Evolutionary conservation across 2,329 filamentous ascomycete species (phyloP).

Genomic region (Bipolaris zeicola): DNA sequence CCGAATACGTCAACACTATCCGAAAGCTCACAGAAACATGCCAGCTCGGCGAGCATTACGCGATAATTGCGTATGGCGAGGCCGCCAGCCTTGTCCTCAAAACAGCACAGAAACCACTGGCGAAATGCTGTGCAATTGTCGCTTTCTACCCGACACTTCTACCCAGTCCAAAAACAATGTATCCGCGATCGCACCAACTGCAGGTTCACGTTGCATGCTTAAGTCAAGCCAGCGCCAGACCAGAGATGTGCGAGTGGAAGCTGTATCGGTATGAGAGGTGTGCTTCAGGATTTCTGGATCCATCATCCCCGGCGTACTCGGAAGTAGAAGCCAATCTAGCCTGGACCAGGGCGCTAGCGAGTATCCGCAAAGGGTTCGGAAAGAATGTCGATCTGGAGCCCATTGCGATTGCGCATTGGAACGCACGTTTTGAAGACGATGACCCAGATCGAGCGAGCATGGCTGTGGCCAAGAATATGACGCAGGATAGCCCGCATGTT

Average conservation of each 20-base stretch:
- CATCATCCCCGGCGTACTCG: slow-evolving; percentile 46
- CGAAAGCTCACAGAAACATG: slow-evolving; percentile 48
- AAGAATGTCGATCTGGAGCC: slow-evolving; percentile 45
- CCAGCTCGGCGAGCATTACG: slow-evolving; percentile 46
- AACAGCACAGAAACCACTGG: slow-evolving; percentile 48
- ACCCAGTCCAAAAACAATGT: slow-evolving; percentile 46
- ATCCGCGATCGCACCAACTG: slow-evolving; percentile 46
- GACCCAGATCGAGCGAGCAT: slow-evolving; percentile 40
- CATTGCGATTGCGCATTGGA: slow-evolving; percentile 42
- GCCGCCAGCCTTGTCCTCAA: slow-evolving; percentile 51
- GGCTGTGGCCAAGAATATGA: slow-evolving; percentile 39
- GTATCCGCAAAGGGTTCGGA: slow-evolving; percentile 46
- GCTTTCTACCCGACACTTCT: slow-evolving; percentile 52
- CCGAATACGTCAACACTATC: slow-evolving; percentile 42
- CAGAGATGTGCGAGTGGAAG: slow-evolving; percentile 46
- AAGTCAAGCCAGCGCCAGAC: slow-evolving; percentile 38
- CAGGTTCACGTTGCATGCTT: slow-evolving; percentile 50
- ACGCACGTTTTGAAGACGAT: slow-evolving; percentile 41
- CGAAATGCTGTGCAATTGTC: slow-evolving; percentile 49
- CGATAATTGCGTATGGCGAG: slow-evolving; percentile 48
- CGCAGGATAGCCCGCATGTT: slow-evolving; percentile 43
- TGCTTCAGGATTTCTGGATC: slow-evolving; percentile 51
- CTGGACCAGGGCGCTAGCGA: slow-evolving; percentile 51
- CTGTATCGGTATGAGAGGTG: slow-evolving; percentile 49
- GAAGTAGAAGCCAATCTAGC: slow-evolving; percentile 50